Conservation (phyloP, 1,284 basidiomycete species). For the Pisolithus thermaeus region DNA sequence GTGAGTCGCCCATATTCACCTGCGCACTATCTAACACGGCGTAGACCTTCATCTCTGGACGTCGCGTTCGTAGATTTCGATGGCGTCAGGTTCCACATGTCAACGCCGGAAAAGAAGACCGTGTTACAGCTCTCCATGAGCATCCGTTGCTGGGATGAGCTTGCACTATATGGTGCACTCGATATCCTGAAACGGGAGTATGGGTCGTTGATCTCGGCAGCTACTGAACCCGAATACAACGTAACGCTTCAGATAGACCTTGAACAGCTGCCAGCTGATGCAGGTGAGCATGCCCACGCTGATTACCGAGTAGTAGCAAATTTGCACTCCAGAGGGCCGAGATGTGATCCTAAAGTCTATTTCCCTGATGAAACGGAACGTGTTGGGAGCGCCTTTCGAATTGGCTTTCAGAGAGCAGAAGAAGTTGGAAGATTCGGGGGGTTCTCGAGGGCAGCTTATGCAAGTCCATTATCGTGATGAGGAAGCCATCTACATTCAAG, state of each 20-base stretch:
- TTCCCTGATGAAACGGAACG: conserved; percentile 89
- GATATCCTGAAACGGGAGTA: conserved; percentile 85
- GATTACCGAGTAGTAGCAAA: conserved; percentile 3
- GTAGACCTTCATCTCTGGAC: conserved; percentile 79
- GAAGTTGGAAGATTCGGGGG: conserved; percentile 65
- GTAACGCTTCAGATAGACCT: conserved; percentile 86
- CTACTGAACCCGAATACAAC: conserved; percentile 82
- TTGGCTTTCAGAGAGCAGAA: conserved; percentile 86
- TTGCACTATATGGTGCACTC: conserved; percentile 82
- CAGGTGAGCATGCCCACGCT: conserved; percentile 52
- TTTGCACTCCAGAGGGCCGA: conserved; percentile 56
- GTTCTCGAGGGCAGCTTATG: conserved; percentile 80
- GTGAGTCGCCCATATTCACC: conserved; percentile 37
- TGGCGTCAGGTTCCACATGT: conserved; percentile 91
- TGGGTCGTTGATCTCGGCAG: conserved; percentile 58
- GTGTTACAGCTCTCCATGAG: conserved; percentile 88
- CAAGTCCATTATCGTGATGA: conserved; percentile 92
- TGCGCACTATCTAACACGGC: conserved; percentile 9
- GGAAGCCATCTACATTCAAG: conserved; percentile 95
- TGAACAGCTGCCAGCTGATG: conserved; percentile 73
- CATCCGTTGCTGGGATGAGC: conserved; percentile 95
- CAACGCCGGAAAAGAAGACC: conserved; percentile 81
- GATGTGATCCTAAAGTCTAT: conserved; percentile 78
- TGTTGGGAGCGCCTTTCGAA: conserved; percentile 94
- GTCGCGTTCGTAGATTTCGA: conserved; percentile 98